A percentile compares a stretch with the other conserved stretches of the same genome.
phyloP scores from a whole-genome alignment of 2,329 filamentous ascomycete genomes.

The Aspergillus sclerotialis region DNA sequence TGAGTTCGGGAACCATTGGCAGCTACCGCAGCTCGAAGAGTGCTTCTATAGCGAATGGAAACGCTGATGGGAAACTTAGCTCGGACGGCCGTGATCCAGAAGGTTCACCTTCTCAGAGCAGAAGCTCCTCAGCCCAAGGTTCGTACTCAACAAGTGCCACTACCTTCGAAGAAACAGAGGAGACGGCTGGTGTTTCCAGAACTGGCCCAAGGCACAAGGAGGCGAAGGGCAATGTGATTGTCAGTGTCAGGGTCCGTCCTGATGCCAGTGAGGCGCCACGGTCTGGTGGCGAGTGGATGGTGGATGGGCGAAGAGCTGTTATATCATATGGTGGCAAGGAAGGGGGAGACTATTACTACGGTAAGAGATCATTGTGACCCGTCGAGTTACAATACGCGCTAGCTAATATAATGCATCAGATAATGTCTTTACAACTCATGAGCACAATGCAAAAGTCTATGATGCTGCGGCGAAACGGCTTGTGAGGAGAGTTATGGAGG shows the following conservation, averaged over 20 bases:
- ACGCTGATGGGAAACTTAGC: constrained; percentile 64
- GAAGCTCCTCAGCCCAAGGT: constrained; percentile 85
- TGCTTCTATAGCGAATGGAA: constrained; percentile 72
- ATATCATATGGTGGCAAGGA: constrained; percentile 83
- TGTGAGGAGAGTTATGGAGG: constrained; percentile 96
- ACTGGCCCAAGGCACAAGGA: constrained; percentile 48
- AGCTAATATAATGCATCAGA: constrained; percentile 47
- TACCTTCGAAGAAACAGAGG: constrained; percentile 73
- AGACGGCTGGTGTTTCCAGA: constrained; percentile 37
- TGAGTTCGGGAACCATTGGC: constrained; percentile 47
- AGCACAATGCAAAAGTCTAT: constrained; percentile 92
- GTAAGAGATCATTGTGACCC: constrained; percentile 51
- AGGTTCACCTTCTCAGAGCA: constrained; percentile 78
- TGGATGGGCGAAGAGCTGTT: constrained; percentile 74
- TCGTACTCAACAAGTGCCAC: constrained; percentile 88
- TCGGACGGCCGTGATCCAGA: constrained; percentile 63
- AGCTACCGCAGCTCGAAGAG: constrained; percentile 47
- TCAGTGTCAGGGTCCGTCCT: constrained; percentile 88
- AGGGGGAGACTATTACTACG: constrained; percentile 86
- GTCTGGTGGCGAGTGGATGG: constrained; percentile 79
- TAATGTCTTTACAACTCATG: constrained; percentile 90
- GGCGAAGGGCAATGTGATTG: constrained; percentile 87
- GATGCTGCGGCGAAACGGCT: constrained; percentile 89
- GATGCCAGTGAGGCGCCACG: constrained; percentile 58
- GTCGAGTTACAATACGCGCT: no score